phyloP scores from a whole-genome alignment of 2,329 filamentous ascomycete species.

The Colletotrichum gloeosporioides region DNA sequence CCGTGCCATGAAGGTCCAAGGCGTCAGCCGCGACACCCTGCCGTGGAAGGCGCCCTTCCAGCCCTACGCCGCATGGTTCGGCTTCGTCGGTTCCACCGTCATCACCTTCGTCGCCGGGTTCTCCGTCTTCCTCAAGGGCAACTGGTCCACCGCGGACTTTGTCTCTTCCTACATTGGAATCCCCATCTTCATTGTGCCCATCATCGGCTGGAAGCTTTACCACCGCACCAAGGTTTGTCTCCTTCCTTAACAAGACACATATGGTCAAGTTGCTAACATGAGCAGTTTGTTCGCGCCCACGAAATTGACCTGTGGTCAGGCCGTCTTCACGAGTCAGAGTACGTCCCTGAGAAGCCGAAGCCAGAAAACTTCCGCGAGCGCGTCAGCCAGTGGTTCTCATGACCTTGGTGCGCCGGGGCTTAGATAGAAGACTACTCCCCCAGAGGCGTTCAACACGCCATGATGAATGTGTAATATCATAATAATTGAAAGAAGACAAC shows the following conservation, averaged over 20 bases:
- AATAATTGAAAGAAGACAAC: background rate
- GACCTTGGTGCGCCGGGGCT: background rate
- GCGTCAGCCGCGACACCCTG: constrained; percentile 37
- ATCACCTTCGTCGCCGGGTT: constrained; percentile 64
- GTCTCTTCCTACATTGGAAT: constrained; percentile 71
- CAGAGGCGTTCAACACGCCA: background rate
- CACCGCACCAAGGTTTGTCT: constrained; percentile 13
- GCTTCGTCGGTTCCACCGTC: constrained; percentile 46
- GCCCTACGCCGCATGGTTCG: constrained; percentile 48
- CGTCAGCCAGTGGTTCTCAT: constrained; percentile 18
- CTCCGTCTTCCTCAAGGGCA: constrained; percentile 64
- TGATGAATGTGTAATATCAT: background rate
- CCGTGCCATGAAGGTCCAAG: constrained; percentile 43
- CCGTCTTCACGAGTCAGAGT: constrained; percentile 22
- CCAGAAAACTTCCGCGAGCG: constrained; percentile 5
- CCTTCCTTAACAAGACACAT: rapidly evolving
- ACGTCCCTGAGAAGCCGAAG: constrained; percentile 8
- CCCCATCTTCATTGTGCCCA: constrained; percentile 59
- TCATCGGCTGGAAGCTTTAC: constrained; percentile 43
- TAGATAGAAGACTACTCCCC: background rate
- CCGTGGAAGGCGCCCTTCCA: constrained; percentile 50
- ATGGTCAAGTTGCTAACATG: background rate
- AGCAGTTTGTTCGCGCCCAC: constrained; percentile 26
- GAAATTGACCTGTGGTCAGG: constrained; percentile 32
- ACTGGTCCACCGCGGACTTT: constrained; percentile 62